These are phyloP conservation scores for Dalbergia cochinchinensis DNA, from an alignment of 306 rosid species.

Conservation along the genomic window DNA sequence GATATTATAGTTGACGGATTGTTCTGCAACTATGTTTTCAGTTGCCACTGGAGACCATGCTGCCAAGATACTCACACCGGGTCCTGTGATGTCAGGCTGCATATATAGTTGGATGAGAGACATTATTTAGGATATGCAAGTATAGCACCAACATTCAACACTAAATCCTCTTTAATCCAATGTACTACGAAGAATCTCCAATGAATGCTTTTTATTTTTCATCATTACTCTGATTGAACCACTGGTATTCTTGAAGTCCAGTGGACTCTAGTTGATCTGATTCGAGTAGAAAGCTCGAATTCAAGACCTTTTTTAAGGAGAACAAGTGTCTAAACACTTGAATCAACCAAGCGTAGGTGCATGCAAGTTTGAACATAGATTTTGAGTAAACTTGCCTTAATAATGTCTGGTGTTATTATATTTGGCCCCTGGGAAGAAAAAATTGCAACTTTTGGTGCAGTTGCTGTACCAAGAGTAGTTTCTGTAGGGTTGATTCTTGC, in stretches of 20 bases:
- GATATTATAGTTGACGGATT: conserved; percentile 67
- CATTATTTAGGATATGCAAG: not conserved
- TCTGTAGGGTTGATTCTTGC: conserved; percentile 61
- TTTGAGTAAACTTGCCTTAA: conserved; percentile 57
- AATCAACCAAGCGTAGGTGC: not conserved
- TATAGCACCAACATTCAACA: too few species aligned
- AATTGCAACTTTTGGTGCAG: conserved; percentile 71
- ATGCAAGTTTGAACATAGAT: not conserved
- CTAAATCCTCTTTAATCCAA: too few species aligned
- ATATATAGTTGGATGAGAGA: conserved; percentile 30
- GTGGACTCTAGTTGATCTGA: too few species aligned
- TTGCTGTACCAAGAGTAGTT: conserved; percentile 57
- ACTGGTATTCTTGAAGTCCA: too few species aligned
- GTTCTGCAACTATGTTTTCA: conserved; percentile 50
- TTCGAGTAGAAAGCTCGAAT: too few species aligned
- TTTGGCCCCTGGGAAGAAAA: conserved; percentile 81
- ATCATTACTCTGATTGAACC: too few species aligned
- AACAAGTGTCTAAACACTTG: too few species aligned
- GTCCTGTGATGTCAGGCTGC: conserved; percentile 78
- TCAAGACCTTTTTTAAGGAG: too few species aligned
- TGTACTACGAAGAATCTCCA: too few species aligned
- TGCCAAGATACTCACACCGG: conserved; percentile 75
- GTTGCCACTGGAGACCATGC: conserved; percentile 77
- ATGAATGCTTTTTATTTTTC: too few species aligned
- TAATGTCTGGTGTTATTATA: conserved; percentile 67